Evolutionary conservation across 2,329 filamentous ascomycete genomes (phyloP), one percentile per base, ranked within the genome.

Genomic region (Myriosclerotinia curreyana): DNA sequence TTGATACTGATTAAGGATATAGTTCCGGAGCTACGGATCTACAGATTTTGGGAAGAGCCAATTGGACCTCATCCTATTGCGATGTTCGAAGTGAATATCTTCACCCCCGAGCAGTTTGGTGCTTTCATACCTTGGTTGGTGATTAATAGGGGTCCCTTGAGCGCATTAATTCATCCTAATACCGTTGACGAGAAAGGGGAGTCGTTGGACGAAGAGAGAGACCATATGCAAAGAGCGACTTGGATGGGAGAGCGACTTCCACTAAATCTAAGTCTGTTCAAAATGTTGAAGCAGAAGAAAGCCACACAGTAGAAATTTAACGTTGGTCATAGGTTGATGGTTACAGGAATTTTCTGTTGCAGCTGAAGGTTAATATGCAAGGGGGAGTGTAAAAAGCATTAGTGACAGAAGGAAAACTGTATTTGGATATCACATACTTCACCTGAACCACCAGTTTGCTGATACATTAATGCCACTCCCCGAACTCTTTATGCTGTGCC

Each of bases 21-120:
- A 92, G 90, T 96, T 72, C 92, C 92, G 11, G 92, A 96, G 74
- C 80, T 96, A 22, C 84, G 92, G 62, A 88, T 96, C 70, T 96
- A 96, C 75, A 80, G 76, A 17, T 79, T 96, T 69, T 96, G 86
- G 83, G 88, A 95, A 69, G 77, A 79, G 17, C 91, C 92, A 0
- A 76, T 96, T 36, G 93, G 92, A 0, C 92, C 92, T 0, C 92
- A 96, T 75, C 87, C 89, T 0, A 76, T 92, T 0, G 89, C 87
- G 60, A 96, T 96, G 92, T 96, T 96, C 71, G 93, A 97, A 77
- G 91, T 96, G 53, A 96, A 96, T 70, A 53, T 96, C 25, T 91
- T 94, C 75, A 92, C 88, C 0, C 93, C 92, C 0, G 87, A 86
- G 3, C 90, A 96, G 75, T 96, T 96, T 72, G 92, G 92, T 0